These are phyloP conservation scores for Mucor plumbeus DNA, from an alignment of 371 early-diverging fungal genomes.

Conservation along the genomic window DNA sequence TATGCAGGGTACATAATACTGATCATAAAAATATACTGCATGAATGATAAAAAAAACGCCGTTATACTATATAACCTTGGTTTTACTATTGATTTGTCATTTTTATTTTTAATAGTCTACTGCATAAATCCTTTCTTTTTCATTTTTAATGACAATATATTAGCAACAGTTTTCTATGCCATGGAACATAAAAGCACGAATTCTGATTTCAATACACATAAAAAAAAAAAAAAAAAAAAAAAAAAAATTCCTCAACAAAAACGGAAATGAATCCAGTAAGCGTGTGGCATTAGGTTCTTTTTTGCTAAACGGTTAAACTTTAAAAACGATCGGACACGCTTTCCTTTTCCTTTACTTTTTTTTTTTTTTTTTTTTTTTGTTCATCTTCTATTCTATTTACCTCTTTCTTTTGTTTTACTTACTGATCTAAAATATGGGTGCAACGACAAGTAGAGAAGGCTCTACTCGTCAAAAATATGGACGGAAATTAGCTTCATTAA, in stretches of 20 bases:
- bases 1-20: background rate
- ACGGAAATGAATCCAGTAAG: background rate
- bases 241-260: background rate
- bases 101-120: background rate
- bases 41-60: background rate
- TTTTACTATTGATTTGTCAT: background rate
- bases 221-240: too few relatives aligned
- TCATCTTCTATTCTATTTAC: background rate
- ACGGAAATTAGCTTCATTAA: constrained; percentile 22
- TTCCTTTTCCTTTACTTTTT: constrained; percentile 7
- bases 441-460: constrained; percentile 23
- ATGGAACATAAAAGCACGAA: too few relatives aligned
- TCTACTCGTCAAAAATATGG: constrained; percentile 12
- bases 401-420: constrained; percentile 13
- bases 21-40: background rate
- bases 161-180: too few relatives aligned
- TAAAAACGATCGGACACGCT: background rate
- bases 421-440: constrained; percentile 18
- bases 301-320: background rate
- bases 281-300: background rate
- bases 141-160: too few relatives aligned
- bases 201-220: too few relatives aligned
- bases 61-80: too few relatives aligned
- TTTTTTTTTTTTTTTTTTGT: constrained; percentile 5
- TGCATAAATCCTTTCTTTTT: too few relatives aligned